Evolutionary conservation across 176 grass and related monocot species (phyloP).

Genomic region (Pontederia paniculata): DNA sequence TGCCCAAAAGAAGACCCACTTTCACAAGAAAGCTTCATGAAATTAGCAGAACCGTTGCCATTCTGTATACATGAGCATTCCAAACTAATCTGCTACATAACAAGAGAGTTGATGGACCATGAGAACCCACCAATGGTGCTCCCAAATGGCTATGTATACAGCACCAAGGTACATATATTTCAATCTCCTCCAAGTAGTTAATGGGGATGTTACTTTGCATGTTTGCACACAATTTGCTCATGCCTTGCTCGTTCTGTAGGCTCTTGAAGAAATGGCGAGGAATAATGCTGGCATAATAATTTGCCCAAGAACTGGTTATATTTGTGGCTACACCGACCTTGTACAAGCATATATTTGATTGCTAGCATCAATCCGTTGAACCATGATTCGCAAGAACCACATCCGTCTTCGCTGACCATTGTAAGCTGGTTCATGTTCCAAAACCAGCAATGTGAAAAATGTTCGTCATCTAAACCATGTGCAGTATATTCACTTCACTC

Average conservation of each 20-base stretch:
- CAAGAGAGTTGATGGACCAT: conserved; percentile 93
- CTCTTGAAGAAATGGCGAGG: conserved; percentile 87
- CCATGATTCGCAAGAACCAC: too few species aligned
- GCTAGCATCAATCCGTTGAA: too few species aligned
- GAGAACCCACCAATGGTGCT: conserved; percentile 88
- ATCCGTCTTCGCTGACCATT: too few species aligned
- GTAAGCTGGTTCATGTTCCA: too few species aligned
- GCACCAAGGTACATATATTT: conserved; percentile 46
- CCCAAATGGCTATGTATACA: conserved; percentile 90
- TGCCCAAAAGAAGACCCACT: conserved; percentile 92
- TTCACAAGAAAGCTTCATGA: conserved; percentile 67
- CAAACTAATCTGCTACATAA: conserved; percentile 91
- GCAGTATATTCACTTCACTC: too few species aligned
- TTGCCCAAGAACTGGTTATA: conserved; percentile 62
- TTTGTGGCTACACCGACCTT: conserved; percentile 57
- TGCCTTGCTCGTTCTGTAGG: conserved; percentile 26
- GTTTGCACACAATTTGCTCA: not conserved
- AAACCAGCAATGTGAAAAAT: too few species aligned
- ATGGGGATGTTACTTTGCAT: not conserved
- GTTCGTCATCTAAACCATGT: too few species aligned
- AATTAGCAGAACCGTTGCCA: conserved; percentile 71
- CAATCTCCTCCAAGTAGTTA: too few species aligned
- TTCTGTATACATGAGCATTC: conserved; percentile 90
- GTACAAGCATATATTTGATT: conserved; percentile 78
- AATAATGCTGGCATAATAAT: conserved; percentile 68